A percentile compares a stretch with the other conserved stretches of the same genome.
These are phyloP conservation scores for Fusarium odoratissimum DNA, from an alignment of 2,329 filamentous ascomycete species.

Conservation along the genomic window DNA sequence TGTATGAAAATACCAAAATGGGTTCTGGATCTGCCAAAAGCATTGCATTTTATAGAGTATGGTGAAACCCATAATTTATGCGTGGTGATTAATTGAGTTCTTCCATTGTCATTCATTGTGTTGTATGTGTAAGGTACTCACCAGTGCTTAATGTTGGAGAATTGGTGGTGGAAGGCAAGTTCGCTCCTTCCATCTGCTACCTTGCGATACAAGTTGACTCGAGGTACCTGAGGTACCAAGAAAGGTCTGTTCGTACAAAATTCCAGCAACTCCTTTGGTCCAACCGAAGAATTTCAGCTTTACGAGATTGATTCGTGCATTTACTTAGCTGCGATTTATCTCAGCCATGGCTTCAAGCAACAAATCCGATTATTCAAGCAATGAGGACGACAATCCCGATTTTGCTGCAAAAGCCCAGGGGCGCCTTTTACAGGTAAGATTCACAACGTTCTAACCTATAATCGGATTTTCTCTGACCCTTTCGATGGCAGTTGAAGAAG, in stretches of 20 bases:
- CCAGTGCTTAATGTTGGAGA: not conserved
- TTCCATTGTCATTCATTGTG: not conserved
- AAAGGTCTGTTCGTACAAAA: not conserved
- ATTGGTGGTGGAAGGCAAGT: not conserved
- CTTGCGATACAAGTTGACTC: not conserved
- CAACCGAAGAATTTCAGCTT: not conserved
- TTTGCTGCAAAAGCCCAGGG: slow-evolving; percentile 45
- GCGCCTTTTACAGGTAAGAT: slow-evolving; percentile 43
- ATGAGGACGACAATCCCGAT: slow-evolving; percentile 39
- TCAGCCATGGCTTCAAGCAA: slow-evolving; percentile 30
- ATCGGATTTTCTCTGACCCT: not conserved
- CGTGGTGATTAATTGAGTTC: not conserved
- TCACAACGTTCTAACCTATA: not conserved
- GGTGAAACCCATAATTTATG: slow-evolving; percentile 16
- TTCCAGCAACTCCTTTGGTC: not conserved
- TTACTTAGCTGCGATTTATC: not conserved
- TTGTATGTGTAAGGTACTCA: not conserved
- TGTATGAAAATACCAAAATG: slow-evolving; percentile 54
- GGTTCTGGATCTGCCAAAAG: slow-evolving; percentile 42
- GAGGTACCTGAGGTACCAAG: not conserved
- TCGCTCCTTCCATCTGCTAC: slow-evolving; percentile 13
- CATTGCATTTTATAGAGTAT: slow-evolving; percentile 27
- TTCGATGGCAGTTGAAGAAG: slow-evolving; percentile 44
- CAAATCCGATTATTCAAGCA: slow-evolving; percentile 26
- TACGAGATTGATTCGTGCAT: not conserved